phyloP scores from a whole-genome alignment of 139 green algal genomes.

The Chlamydomonas urium region DNA sequence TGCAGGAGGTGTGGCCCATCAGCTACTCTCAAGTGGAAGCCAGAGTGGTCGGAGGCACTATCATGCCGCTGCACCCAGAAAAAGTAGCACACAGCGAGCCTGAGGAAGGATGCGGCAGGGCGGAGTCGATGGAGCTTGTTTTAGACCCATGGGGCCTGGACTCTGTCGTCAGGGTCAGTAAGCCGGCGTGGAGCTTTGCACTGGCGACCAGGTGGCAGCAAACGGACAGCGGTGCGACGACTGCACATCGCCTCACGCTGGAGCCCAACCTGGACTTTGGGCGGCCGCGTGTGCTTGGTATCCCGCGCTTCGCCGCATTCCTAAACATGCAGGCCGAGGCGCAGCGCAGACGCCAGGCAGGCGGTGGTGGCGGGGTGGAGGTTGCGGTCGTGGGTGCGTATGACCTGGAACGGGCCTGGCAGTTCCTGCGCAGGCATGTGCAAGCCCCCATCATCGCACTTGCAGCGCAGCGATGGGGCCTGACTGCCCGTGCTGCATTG shows the following conservation, averaged over 20 bases:
- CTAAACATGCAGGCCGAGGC: not conserved
- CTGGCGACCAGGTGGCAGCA: not conserved
- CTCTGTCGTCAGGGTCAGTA: not conserved
- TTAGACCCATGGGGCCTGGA: conserved; percentile 1
- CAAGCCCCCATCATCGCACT: not conserved
- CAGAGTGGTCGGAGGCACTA: not conserved
- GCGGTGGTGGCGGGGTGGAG: not conserved
- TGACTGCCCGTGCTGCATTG: not conserved
- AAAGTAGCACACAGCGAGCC: not conserved
- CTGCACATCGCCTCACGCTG: not conserved
- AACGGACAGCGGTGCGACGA: not conserved
- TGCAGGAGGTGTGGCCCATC: not conserved
- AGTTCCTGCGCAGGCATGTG: conserved; percentile 13
- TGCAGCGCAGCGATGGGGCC: not conserved
- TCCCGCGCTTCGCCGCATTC: conserved; percentile 12
- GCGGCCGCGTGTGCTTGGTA: conserved; percentile 8
- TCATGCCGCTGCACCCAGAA: not conserved
- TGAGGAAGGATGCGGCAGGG: not conserved
- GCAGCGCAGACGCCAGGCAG: not conserved
- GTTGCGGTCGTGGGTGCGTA: conserved; percentile 7
- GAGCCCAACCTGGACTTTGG: conserved; percentile 2
- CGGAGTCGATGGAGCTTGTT: not conserved
- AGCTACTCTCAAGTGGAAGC: not conserved
- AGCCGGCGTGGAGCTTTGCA: conserved; percentile 1
- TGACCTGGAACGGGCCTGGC: conserved; percentile 12